phyloP scores from a whole-genome alignment of 441 rosid genomes.

The Mallotus japonicus region DNA sequence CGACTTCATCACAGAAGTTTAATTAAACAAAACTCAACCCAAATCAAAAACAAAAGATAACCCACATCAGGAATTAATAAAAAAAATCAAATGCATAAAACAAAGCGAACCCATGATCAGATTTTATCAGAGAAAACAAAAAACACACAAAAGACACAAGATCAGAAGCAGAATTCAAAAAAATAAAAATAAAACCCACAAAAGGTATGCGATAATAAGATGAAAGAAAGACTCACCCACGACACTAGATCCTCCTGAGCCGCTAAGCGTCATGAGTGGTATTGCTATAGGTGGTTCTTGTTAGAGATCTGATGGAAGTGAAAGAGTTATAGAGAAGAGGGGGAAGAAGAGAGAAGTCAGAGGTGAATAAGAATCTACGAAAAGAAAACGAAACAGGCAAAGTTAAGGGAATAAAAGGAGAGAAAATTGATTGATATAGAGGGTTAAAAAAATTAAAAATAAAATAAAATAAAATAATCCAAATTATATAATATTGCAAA shows the following conservation, averaged over 20 bases:
- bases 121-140: background rate
- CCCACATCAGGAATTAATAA: background rate
- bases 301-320: constrained; percentile 41
- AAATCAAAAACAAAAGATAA: constrained; percentile 13
- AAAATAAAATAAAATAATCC: background rate
- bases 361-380: constrained; percentile 24
- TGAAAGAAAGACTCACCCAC: constrained; percentile 55
- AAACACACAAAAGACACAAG: background rate
- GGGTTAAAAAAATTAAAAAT: background rate
- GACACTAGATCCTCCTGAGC: constrained; percentile 98
- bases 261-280: constrained; percentile 86
- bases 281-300: constrained; percentile 18
- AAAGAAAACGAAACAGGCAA: constrained; percentile 25
- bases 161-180: background rate
- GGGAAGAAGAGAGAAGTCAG: constrained; percentile 15
- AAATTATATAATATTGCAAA: background rate
- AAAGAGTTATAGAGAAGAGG: constrained; percentile 9
- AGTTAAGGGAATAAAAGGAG: constrained; percentile 24
- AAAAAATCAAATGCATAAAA: constrained; percentile 14
- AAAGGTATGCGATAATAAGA: constrained; percentile 7
- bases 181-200: background rate
- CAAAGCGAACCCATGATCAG: constrained; percentile 10
- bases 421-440: constrained; percentile 12
- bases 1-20: no score
- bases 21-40: background rate